Conservation (phyloP, 805 yeast genomes). For the Hanseniaspora singularis region DNA sequence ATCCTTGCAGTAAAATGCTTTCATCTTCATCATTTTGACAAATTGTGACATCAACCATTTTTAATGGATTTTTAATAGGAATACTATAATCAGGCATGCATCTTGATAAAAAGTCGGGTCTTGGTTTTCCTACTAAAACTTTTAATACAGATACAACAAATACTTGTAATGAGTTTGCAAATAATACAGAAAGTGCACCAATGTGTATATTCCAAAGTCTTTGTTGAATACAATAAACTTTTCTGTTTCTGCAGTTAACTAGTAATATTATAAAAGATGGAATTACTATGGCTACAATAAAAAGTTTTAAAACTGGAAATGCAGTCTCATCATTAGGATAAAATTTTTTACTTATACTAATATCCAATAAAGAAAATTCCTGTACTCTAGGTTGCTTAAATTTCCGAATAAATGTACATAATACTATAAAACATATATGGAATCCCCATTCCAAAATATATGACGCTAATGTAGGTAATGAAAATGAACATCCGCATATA, state of each 20-base stretch:
- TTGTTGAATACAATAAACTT: slow-evolving; percentile 6
- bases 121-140: slow-evolving; percentile 7
- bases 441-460: slow-evolving; percentile 14
- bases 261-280: not conserved
- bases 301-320: slow-evolving; percentile 4
- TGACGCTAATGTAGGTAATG: slow-evolving; percentile 9
- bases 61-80: not conserved
- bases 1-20: slow-evolving; percentile 8
- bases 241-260: not conserved
- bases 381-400: slow-evolving; percentile 14
- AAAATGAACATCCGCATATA: slow-evolving; percentile 6
- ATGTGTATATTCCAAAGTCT: slow-evolving; percentile 14
- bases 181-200: slow-evolving; percentile 4
- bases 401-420: slow-evolving; percentile 6
- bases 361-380: slow-evolving; percentile 13
- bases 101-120: slow-evolving; percentile 14
- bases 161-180: slow-evolving; percentile 14
- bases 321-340: slow-evolving; percentile 6
- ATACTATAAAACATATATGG: not conserved
- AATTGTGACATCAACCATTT: slow-evolving; percentile 7
- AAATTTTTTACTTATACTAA: slow-evolving; percentile 7
- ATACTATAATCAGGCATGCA: slow-evolving; percentile 8
- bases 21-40: slow-evolving; percentile 3
- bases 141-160: slow-evolving; percentile 12
- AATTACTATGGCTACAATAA: slow-evolving; percentile 3